phyloP scores from a whole-genome alignment of 345 rosid species.

The Lagerstroemia speciosa region DNA sequence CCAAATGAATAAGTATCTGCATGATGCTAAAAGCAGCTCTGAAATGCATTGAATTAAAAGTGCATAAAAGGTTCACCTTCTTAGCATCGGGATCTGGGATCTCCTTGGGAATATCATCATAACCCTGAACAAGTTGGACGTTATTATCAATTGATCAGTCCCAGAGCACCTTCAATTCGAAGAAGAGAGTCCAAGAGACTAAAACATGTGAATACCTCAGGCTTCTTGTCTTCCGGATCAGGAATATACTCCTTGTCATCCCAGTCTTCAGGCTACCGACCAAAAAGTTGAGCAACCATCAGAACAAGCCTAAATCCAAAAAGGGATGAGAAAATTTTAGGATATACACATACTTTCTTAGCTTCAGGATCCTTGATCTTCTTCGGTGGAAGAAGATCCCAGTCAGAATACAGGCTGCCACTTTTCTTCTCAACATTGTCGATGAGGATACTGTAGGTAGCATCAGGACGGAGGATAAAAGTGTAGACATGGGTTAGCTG shows the following conservation, averaged over 20 bases:
- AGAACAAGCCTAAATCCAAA: not conserved
- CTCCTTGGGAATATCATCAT: conserved; percentile 95
- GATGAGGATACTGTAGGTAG: conserved; percentile 83
- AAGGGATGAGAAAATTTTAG: not conserved
- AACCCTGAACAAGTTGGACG: conserved; percentile 33
- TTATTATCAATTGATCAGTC: not conserved
- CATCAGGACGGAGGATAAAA: conserved; percentile 83
- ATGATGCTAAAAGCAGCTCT: not conserved
- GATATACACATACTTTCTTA: conserved; percentile 47
- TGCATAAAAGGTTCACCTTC: conserved; percentile 44
- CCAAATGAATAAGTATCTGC: conserved; percentile 9
- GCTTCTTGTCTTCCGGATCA: conserved; percentile 92
- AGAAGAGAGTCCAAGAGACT: not conserved
- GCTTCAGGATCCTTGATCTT: conserved; percentile 87
- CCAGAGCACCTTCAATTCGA: not conserved
- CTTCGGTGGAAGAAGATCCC: conserved; percentile 92
- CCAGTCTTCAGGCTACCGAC: conserved; percentile 92
- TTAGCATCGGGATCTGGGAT: conserved; percentile 74
- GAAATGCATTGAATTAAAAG: not conserved
- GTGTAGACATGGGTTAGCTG: conserved; percentile 94
- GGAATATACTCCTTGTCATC: conserved; percentile 81
- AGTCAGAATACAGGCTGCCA: conserved; percentile 83
- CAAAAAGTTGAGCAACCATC: not conserved
- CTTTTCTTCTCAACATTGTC: conserved; percentile 95
- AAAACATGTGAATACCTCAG: conserved; percentile 43